Evolutionary conservation across 371 early-diverging fungal species (phyloP).

Genomic region (Nematocida parisii): DNA sequence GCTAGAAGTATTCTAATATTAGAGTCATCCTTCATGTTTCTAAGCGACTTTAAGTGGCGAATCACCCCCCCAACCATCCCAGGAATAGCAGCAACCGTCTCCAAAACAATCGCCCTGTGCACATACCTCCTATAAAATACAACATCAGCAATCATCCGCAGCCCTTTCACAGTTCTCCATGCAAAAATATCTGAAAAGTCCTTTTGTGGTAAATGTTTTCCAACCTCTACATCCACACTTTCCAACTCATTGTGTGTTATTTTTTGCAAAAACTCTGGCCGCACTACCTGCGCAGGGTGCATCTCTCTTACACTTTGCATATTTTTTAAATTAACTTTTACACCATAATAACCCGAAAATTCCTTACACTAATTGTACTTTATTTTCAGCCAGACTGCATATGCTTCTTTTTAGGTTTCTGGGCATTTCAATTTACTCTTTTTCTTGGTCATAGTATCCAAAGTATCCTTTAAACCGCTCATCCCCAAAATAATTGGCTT

Average conservation of each 20-base stretch:
- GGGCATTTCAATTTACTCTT: neutral
- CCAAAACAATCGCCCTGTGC: conserved; percentile 78
- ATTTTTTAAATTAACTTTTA: conserved; percentile 12
- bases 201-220: conserved; percentile 69
- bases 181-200: conserved; percentile 74
- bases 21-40: conserved; percentile 77
- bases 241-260: conserved; percentile 39
- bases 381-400: neutral
- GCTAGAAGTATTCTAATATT: conserved; percentile 79
- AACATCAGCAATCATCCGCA: conserved; percentile 75
- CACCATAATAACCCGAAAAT: neutral
- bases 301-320: conserved; percentile 14
- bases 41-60: conserved; percentile 78
- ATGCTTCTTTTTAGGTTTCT: neutral
- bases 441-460: conserved; percentile 27
- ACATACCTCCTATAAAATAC: conserved; percentile 77
- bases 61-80: conserved; percentile 83
- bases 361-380: neutral
- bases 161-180: conserved; percentile 72
- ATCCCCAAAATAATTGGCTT: conserved; percentile 38
- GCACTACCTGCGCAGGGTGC: conserved; percentile 50
- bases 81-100: conserved; percentile 81
- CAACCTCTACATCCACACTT: conserved; percentile 44
- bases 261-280: conserved; percentile 45
- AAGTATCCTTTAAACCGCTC: conserved; percentile 38